phyloP scores from a whole-genome alignment of 140 eudicot species.

The Stevia rebaudiana region DNA sequence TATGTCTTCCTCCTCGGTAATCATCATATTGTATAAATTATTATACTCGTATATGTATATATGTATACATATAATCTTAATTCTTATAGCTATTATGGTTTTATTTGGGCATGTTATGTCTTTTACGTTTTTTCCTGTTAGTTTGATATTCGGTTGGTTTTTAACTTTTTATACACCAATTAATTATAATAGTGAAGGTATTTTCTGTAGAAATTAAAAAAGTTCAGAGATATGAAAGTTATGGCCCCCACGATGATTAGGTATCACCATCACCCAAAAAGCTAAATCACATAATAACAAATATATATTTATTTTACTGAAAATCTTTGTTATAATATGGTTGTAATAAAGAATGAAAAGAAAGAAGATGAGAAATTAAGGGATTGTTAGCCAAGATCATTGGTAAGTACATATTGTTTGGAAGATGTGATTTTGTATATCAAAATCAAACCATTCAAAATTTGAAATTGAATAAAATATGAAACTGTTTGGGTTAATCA shows the following conservation, averaged over 20 bases:
- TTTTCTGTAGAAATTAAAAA: background rate
- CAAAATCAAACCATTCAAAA: too few relatives aligned
- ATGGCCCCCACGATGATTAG: background rate
- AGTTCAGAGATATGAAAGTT: background rate
- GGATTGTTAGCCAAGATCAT: too few relatives aligned
- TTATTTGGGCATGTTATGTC: background rate
- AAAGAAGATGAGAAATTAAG: too few relatives aligned
- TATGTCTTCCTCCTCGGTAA: background rate
- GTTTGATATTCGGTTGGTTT: background rate
- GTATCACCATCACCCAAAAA: background rate
- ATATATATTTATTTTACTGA: background rate
- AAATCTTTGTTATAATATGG: background rate
- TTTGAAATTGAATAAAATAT: too few relatives aligned
- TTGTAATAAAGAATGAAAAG: background rate
- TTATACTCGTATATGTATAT: background rate
- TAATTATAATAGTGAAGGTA: too few relatives aligned
- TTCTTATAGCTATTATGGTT: slow-evolving; percentile 1
- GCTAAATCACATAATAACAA: background rate
- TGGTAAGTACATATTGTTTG: too few relatives aligned
- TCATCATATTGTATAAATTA: background rate
- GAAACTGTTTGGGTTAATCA: too few relatives aligned
- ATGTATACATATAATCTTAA: background rate
- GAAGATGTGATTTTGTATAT: too few relatives aligned
- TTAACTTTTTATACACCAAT: background rate
- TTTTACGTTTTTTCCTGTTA: background rate